Evolutionary conservation across 805 yeast species (phyloP), one percentile per base, ranked within the genome.

Genomic region (Candida sanyiensis): DNA sequence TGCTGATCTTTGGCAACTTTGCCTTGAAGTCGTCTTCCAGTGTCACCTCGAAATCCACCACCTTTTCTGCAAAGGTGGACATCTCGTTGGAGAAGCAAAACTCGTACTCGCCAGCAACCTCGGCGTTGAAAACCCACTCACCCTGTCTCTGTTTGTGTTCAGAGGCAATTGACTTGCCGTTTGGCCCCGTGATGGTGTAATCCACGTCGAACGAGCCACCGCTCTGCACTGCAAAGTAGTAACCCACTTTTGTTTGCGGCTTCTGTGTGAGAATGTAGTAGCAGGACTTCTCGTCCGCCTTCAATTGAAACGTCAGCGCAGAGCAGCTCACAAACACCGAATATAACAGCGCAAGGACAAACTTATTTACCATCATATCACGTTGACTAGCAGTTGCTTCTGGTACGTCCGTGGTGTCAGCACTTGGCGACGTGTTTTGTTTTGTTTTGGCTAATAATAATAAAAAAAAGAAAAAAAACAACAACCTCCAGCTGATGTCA

Each of bases 221-320:
- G 37, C 76, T 70, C 51, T 77, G 75, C 36, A 79, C 85, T 16
- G 59, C 59, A 68, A 84, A 86, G 58, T 83, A 81, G 59, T 77
- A 86, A 28, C 82, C 81, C 40, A 87, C 69, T 44, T 71, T 75
- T 34, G 82, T 65, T 49, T 72, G 68, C 5, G 75, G 74, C 44
- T 71, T 65, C 37, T 72, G 72, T 40, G 87, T 82, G 57, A 79
- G 74, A 23, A 80, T 72, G 61, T 80, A 84, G 63, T 69, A 84
- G 57, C 96, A 86, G 35, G 77, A 64, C 42, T 69, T 67, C 41
- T 81, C 93, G 50, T 79, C 81, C 11, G 95, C 86, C n/a, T 80
- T 80, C 44, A 86, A 68, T 18, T 70, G 69, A 52, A 84, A 80
- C 0, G 93, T 84, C 54, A 86, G 66, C 10, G 94, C 85, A 2